Evolutionary conservation across 495 filamentous ascomycete genomes (phyloP), one percentile per base, ranked within the genome.

Genomic region (Cenococcum geophilum): DNA sequence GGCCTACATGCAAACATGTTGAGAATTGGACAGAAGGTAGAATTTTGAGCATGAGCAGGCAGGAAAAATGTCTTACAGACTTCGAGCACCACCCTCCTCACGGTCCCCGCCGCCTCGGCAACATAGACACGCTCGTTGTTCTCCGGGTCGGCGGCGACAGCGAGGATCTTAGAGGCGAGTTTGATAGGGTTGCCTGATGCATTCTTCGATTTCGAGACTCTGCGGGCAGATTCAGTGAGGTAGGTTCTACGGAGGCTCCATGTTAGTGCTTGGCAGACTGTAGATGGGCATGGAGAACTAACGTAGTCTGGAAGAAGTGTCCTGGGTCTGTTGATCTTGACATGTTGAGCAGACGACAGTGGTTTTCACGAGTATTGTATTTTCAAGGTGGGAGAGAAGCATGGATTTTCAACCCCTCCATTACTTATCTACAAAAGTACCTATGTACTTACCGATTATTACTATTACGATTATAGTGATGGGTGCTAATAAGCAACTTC

Each of bases 301-400:
- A 90, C 86, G 86, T 86, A 18, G 91, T 92, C 74, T 97, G 90
- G 72, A 97, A 97, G 80, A 93, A 97, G 68, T 92, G 77, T 22
- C 84, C 82, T 40, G 82, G 78, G 65, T 90, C 79, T 35, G 77
- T 80, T 21, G 86, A 86, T 47, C 73, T 74, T 27, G 87, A 81
- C 88, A 90, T 91, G 23, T 16, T 74, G 47, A 14, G 43, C 37
- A 40, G 16, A 49, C 5, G n/a, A 16, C 45, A 10, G 18, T 45
- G 18, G 40, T 45, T 23, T 25, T 16, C 8, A 27, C 54, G 22
- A 35, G 36, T 65, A 42, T 54, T 57, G 57, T 57, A 27, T 48
- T 50, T 37, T 60, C 43, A 9, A 53, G 37, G 43, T 58, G 43
- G 23, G 53, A 25, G 16, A 36, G 35, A 48, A 32, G 27, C 27